Base-by-base conservation (phyloP, 2,329 filamentous ascomycete species). In the Chrysoporthe austroafricana region DNA sequence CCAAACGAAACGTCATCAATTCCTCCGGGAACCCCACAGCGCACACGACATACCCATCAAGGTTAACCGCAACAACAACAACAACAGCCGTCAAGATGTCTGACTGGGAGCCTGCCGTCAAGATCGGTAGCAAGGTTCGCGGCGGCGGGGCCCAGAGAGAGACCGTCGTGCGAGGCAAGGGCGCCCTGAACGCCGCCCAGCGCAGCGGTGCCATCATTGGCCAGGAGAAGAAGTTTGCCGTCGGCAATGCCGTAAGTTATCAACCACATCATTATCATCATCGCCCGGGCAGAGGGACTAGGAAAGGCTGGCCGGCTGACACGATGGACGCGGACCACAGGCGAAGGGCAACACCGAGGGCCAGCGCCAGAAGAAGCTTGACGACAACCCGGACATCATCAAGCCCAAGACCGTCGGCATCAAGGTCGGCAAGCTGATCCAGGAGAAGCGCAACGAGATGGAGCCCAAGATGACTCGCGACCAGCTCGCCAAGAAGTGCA, bases 381-480 rank as follows among this genome's bases (percentile, higher is more conserved):
- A 98, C 86, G 94, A 95, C 74, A 90, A 90, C 78, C 94, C 98
- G 85, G 96, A 97, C 79, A 97, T 97, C 82, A 91, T 98, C 82
- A 97, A 97, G 85, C 94, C 94, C 77, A 97, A 97, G 84, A 96
- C 93, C 59, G 85, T 97, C 68, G 93, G 94, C 78, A 85, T 86
- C 76, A 85, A 87, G 66, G 93, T 98, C 72, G 93, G 92, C 75
- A 88, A 92, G 73, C 92, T 91, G 72, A 97, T 98, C 82, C 86
- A 89, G 76, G 87, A 90, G 76, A 88, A 91, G 66, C 92, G 96
- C 72, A 89, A 89, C 77, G 88, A 91, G 78, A 90, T 93, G 78
- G 91, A 91, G 81, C 94, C 94, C 81, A 96, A 97, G 84, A 95
- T 98, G 93, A 96, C 94, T 67, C 96, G 98, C 82, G 96, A 96